Base-by-base conservation (phyloP, 1,284 basidiomycete species). In the Puccinia triticina region DNA sequence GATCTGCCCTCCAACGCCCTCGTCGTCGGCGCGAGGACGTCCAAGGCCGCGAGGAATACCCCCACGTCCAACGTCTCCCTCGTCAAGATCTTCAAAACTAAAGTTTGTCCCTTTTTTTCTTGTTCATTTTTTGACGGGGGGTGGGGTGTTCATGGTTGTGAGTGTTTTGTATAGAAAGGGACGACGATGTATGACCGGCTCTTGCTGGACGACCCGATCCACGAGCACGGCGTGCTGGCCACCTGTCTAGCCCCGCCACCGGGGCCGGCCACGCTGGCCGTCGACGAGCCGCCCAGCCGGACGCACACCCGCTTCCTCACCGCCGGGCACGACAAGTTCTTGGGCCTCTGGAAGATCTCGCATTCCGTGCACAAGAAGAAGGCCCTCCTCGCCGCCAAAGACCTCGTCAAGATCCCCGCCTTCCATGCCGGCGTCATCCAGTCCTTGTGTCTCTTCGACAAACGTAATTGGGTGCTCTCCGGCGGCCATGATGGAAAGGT, bases 171-270 rank as follows among this genome's bases (percentile, higher is more conserved):
- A 10, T 69, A 82, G 80, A 66, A 40, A 14, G 72, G 61, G 8
- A 37, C 1, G 32, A 34, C 74, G 26, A 55, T 40, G 46, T 74
- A 59, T 82, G 57, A 75, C 11, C 55, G 72, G 11, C 23, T 37
- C 0, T 46, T 26, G 43, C 34, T 82, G 32, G 57, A 73, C 23
- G 71, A 82, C 53, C 8, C 34, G 23, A 64, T 75, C 32, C 80
- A 82, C 46, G 72, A 82, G 34, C 61, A 82, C 21, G 80, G 80
- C 16, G 80, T 82, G 2, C 40, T 72, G 67, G 80, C 80, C 10
- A 75, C 72, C 10, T 75, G 72, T 67, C 32, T 82, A 12, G 57
- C 69, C 40, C 80, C 80, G 12, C 12, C 40, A 4, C 12, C 40
- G 12, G 40, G 7, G 40, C 40, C 40, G 7, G 12, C 4, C 40